Base-by-base conservation (phyloP, 148 eudicot species). In the Hydrangea macrophylla region DNA sequence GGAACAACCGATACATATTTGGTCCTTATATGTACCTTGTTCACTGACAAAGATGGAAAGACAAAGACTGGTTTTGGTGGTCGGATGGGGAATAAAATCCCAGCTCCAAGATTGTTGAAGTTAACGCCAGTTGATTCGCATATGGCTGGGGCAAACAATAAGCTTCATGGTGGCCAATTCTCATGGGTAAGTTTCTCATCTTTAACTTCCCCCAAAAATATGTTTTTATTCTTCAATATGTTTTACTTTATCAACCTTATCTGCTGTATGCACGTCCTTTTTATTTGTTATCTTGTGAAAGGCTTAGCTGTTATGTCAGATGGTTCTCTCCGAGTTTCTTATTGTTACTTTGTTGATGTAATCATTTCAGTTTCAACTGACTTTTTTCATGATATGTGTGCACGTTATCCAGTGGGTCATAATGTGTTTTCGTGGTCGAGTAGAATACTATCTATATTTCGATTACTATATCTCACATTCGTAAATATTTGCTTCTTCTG, bases 111-210 rank as follows among this genome's bases (percentile, higher is more conserved):
- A 67, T 76, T 90, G 74, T 79, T 93, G 62, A 93, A 88, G 88
- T 78, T 93, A 42, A 93, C 88, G 64, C 98, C 98, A 13, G 79
- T 90, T 23, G 97, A 94, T 88, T 76, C 98, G 11, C 96, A 90
- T 77, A 74, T 82, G 84, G 97, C 98, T 64, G 97, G 97, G 60
- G 45, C 75, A 51, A 76, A 85, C 58, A 83, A 78, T 57, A 86
- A 70, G 74, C 81, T 94, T 69, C 98, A 81, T 64, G 82, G 90
- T 58, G 98, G 90, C 15, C 96, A 91, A 58, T 94, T 94, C 79
- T 94, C 98, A 28, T 94, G 98, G 98, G 98, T 94, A 84, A 81
- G 88, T 44, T 71, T 11, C 55, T n/a, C n/a, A n/a, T n/a, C n/a
- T n/a, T n/a, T n/a, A n/a, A n/a, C n/a, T n/a, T n/a, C n/a, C n/a